Percentiles rank a stretch among this genome's conserved stretches.
These are phyloP conservation scores for Ichthyophthirius multifiliis DNA, from an alignment of 169 alveolate species.

Conservation along the genomic window DNA sequence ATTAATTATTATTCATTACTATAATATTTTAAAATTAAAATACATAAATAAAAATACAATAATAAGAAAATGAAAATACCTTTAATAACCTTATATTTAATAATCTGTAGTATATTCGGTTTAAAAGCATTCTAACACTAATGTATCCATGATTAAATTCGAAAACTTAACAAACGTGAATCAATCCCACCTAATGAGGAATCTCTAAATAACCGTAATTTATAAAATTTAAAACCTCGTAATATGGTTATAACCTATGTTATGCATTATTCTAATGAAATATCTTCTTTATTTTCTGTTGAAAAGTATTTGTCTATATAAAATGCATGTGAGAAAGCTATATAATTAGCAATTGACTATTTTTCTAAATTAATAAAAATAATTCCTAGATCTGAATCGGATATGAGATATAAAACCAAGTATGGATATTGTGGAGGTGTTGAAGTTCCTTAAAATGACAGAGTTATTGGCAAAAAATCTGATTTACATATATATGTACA, in stretches of 20 bases:
- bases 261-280: too few species aligned
- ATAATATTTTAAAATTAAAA: too few species aligned
- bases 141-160: neutral
- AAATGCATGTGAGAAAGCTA: conserved; percentile 2
- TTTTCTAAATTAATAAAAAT: neutral
- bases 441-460: neutral
- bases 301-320: too few species aligned
- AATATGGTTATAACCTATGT: neutral
- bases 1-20: too few species aligned
- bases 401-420: too few species aligned
- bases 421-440: neutral
- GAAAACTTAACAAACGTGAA: neutral
- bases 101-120: too few species aligned
- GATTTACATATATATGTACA: neutral
- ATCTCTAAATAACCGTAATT: neutral
- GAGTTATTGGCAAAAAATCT: neutral
- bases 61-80: too few species aligned
- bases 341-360: neutral
- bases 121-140: neutral
- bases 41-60: too few species aligned
- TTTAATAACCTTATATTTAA: too few species aligned
- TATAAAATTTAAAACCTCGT: neutral
- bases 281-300: neutral
- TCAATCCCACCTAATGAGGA: neutral
- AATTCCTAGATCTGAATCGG: neutral